A percentile compares a stretch with the other conserved stretches of the same genome.
Conservation (phyloP, 2,329 filamentous ascomycete genomes). For the Fusarium lyarnte region DNA sequence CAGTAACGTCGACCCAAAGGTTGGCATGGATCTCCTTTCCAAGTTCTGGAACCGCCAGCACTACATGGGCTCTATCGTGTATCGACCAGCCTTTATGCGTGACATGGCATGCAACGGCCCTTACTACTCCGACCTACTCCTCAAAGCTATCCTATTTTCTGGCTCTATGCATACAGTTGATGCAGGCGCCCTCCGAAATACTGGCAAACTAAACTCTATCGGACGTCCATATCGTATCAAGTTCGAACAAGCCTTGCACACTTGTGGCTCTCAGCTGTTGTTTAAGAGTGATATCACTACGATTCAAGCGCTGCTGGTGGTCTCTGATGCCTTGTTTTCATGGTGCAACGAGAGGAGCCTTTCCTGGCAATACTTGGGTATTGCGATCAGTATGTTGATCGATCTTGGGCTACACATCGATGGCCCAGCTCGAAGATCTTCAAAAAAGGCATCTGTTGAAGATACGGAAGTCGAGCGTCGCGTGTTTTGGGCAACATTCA, state of each 20-base stretch:
- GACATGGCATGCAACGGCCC: conserved; percentile 63
- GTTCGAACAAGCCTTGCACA: background rate
- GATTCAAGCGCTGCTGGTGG: background rate
- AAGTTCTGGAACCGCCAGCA: conserved; percentile 66
- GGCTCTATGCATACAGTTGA: conserved; percentile 31
- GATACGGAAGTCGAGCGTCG: conserved; percentile 56
- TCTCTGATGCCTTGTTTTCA: background rate
- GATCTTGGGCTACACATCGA: conserved; percentile 15
- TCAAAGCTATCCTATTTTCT: conserved; percentile 63
- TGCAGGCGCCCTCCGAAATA: background rate
- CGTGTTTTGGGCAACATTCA: conserved; percentile 44
- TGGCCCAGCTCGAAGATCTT: accelerated
- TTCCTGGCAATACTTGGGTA: conserved; percentile 21
- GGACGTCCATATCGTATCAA: conserved; percentile 10
- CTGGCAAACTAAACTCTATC: background rate
- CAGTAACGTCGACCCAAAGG: conserved; percentile 49
- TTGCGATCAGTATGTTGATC: conserved; percentile 17
- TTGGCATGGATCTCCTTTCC: conserved; percentile 60
- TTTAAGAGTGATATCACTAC: conserved; percentile 13
- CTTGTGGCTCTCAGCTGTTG: background rate
- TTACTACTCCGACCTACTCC: conserved; percentile 65
- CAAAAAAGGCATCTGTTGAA: conserved; percentile 48
- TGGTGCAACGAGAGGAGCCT: conserved; percentile 18
- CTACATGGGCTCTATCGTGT: conserved; percentile 54
- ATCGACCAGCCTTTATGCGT: conserved; percentile 63